Evolutionary conservation across 108 stramenopile species (phyloP), one percentile per base, ranked within the genome.

Genomic region (Cyclotella choctawhatcheeana): DNA sequence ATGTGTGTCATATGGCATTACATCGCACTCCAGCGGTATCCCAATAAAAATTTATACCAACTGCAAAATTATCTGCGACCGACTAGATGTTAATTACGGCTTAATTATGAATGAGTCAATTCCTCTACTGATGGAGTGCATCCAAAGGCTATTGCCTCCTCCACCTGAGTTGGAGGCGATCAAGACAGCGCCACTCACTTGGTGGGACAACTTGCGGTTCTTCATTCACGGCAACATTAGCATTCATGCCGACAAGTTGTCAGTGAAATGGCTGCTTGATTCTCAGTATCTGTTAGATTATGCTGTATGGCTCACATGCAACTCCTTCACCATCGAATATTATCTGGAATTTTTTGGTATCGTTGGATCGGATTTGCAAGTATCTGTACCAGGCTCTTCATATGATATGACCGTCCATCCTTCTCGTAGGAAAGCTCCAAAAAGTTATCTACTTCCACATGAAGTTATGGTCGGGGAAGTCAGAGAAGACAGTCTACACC

Each of bases 201-300:
- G 84, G 84, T 85, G 84, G 84, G 84, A 85, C 50, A 82, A 79
- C 59, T 14, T 75, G 8, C 35, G 84, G 22, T 85, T 82, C 44
- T 72, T 77, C 44, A 27, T 85, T n/a, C 84, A 85, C 55, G 84
- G 84, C 27, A 44, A 66, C 10, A 50, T 70, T 14, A 22, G 22
- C 33, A 24, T 79, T n/a, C 64, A 56, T 18, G 67, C 67, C 8
- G 48, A 74, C 51, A 31, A 53, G 30, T 27, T 85, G 20, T 64
- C 74, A 34, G 45, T 73, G 7, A 70, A 78, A 65, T 82, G 70
- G 75, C 44, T 85, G 27, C 63, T 82, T 29, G 84, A 82, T 66
- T 54, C 80, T 12, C 73, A 79, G n/a, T 54, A 30, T 22, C 45
- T 67, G 13, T 51, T 61, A 13, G 77, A 82, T 29, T 61, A 71